These are phyloP conservation scores for Aureobasidium sp. DNA, from an alignment of 2,329 filamentous ascomycete species.

Conservation along the genomic window DNA sequence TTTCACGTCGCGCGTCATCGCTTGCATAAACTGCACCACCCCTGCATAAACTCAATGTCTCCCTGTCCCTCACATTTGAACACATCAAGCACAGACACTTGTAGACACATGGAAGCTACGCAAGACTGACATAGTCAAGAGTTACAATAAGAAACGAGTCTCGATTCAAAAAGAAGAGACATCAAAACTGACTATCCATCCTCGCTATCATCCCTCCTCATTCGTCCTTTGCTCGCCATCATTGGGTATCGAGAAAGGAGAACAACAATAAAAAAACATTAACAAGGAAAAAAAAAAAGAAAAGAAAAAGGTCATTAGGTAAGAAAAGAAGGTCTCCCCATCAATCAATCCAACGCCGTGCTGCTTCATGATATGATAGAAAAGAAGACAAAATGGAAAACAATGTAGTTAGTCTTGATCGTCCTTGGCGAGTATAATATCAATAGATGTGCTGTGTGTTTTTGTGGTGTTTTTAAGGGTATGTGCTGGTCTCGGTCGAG, in stretches of 20 bases:
- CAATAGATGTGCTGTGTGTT: neutral
- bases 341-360: slow-evolving; percentile 15
- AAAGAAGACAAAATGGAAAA: neutral
- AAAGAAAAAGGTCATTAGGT: slow-evolving; percentile 5
- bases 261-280: slow-evolving; percentile 6
- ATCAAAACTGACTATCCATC: neutral
- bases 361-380: slow-evolving; percentile 11
- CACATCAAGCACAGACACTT: too few relatives aligned
- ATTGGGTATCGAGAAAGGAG: slow-evolving; percentile 9
- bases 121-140: neutral
- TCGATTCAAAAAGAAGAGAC: neutral
- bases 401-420: neutral
- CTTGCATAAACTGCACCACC: neutral
- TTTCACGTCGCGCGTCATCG: neutral
- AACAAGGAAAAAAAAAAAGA: neutral
- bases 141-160: neutral
- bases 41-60: too few relatives aligned
- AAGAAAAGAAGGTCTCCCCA: neutral
- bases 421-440: neutral
- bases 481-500: slow-evolving; percentile 23
- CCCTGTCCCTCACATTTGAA: too few relatives aligned
- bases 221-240: neutral
- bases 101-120: too few relatives aligned
- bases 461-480: neutral
- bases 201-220: neutral